Evolutionary conservation across 345 rosid genomes (phyloP).

Genomic region (Hibiscus syriacus): DNA sequence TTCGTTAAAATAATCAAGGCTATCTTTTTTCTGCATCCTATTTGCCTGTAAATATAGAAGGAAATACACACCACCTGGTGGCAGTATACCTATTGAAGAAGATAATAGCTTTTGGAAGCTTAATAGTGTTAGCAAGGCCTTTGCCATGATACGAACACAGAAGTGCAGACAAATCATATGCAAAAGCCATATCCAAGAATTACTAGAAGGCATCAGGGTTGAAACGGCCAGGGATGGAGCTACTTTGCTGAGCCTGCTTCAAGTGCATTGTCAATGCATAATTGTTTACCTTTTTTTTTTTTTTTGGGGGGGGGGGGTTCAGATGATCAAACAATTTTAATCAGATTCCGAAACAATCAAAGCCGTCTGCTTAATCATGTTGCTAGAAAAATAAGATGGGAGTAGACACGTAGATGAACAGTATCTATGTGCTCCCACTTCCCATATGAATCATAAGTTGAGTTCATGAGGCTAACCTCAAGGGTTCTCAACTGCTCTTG

Average conservation of each 20-base stretch:
- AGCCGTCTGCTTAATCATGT: too few species aligned
- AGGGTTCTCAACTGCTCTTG: conserved; percentile 18
- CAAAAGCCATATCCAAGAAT: neutral
- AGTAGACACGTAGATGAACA: too few species aligned
- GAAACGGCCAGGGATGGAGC: too few species aligned
- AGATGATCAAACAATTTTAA: neutral
- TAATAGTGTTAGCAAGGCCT: neutral
- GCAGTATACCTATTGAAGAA: neutral
- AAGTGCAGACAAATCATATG: neutral
- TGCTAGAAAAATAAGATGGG: too few species aligned
- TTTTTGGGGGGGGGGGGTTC: too few species aligned
- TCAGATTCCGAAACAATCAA: neutral
- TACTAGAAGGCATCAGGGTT: too few species aligned
- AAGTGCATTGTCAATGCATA: too few species aligned
- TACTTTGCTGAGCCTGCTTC: too few species aligned
- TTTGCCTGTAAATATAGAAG: neutral
- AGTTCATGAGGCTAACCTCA: conserved; percentile 6
- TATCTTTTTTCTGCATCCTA: neutral
- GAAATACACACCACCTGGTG: neutral
- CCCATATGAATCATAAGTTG: too few species aligned
- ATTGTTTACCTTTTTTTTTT: too few species aligned
- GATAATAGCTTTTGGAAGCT: neutral
- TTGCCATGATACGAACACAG: neutral
- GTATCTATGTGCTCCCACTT: too few species aligned
- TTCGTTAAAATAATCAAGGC: neutral